Conservation (phyloP, 495 filamentous ascomycete species). For the Saxophila tyrrhenica region DNA sequence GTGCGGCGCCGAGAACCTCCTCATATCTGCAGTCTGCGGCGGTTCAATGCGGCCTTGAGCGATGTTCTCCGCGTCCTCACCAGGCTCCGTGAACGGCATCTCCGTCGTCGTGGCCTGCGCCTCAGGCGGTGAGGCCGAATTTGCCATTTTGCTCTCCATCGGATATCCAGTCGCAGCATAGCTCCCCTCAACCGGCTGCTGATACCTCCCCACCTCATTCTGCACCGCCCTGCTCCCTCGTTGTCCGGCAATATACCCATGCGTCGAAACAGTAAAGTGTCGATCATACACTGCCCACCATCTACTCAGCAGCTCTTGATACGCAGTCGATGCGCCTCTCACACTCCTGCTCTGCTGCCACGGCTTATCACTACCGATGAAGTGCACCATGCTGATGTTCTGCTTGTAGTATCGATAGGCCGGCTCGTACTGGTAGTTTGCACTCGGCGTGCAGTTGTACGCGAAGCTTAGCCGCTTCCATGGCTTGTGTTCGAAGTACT, state of each 20-base stretch:
- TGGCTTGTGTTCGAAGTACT: slow-evolving; percentile 63
- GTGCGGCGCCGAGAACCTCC: slow-evolving; percentile 39
- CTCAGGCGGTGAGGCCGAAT: slow-evolving; percentile 4
- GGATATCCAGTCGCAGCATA: slow-evolving; percentile 18
- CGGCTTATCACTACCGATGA: slow-evolving; percentile 84
- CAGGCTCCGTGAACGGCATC: slow-evolving; percentile 28
- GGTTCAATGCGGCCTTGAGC: slow-evolving; percentile 30
- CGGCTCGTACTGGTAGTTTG: slow-evolving; percentile 88
- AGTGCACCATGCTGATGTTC: slow-evolving; percentile 78
- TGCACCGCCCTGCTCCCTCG: not conserved
- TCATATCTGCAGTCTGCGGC: slow-evolving; percentile 34
- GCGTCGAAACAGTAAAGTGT: slow-evolving; percentile 50
- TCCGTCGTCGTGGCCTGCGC: slow-evolving; percentile 22
- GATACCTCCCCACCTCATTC: slow-evolving; percentile 20
- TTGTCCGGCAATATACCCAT: not conserved
- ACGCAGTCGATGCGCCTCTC: slow-evolving; percentile 46
- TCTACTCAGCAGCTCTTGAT: slow-evolving; percentile 63
- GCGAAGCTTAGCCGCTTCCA: slow-evolving; percentile 86
- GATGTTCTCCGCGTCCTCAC: slow-evolving; percentile 29
- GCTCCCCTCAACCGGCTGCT: slow-evolving; percentile 20
- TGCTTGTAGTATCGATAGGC: slow-evolving; percentile 89
- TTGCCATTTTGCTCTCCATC: not conserved
- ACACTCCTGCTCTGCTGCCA: slow-evolving; percentile 62
- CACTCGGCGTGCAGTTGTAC: slow-evolving; percentile 93
- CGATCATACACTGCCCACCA: slow-evolving; percentile 93